phyloP scores from a whole-genome alignment of 1,139 yeast species.

The Eremothecium cymbalariae region DNA sequence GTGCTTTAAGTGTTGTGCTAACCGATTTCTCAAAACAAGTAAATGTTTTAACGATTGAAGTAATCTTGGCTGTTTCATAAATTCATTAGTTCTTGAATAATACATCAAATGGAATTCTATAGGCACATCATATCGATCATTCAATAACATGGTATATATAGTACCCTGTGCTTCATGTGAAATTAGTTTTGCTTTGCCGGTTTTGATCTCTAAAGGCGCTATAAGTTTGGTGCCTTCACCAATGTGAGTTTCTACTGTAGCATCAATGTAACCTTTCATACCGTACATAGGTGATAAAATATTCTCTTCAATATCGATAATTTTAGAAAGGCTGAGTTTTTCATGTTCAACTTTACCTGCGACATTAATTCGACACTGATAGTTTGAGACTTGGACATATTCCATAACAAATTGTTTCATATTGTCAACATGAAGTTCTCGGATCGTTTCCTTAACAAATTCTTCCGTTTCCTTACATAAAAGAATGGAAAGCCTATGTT shows the following conservation, averaged over 20 bases:
- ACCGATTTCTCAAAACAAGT: slow-evolving; percentile 59
- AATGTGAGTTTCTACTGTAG: slow-evolving; percentile 58
- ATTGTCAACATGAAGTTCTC: slow-evolving; percentile 44
- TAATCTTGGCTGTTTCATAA: slow-evolving; percentile 50
- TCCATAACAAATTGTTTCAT: slow-evolving; percentile 56
- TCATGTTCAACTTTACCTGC: slow-evolving; percentile 38
- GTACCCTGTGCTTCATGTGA: slow-evolving; percentile 84
- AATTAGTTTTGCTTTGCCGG: slow-evolving; percentile 57
- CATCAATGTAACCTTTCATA: slow-evolving; percentile 85
- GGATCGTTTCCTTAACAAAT: slow-evolving; percentile 40
- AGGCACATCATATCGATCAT: slow-evolving; percentile 68
- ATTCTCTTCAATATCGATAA: slow-evolving; percentile 81
- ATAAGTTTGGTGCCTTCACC: slow-evolving; percentile 37
- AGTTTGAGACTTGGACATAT: slow-evolving; percentile 32
- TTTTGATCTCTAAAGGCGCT: slow-evolving; percentile 82
- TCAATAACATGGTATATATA: slow-evolving; percentile 69
- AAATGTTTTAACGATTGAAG: slow-evolving; percentile 51
- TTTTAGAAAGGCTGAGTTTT: slow-evolving; percentile 48
- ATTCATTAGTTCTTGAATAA: slow-evolving; percentile 57
- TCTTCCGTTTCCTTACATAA: slow-evolving; percentile 48
- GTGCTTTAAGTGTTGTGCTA: slow-evolving; percentile 52
- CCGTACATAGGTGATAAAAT: slow-evolving; percentile 91
- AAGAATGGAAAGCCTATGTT: slow-evolving; percentile 44
- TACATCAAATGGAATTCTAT: slow-evolving; percentile 60
- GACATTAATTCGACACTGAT: slow-evolving; percentile 29